Conservation (phyloP, 345 rosid species). For the Clausena lansium region DNA sequence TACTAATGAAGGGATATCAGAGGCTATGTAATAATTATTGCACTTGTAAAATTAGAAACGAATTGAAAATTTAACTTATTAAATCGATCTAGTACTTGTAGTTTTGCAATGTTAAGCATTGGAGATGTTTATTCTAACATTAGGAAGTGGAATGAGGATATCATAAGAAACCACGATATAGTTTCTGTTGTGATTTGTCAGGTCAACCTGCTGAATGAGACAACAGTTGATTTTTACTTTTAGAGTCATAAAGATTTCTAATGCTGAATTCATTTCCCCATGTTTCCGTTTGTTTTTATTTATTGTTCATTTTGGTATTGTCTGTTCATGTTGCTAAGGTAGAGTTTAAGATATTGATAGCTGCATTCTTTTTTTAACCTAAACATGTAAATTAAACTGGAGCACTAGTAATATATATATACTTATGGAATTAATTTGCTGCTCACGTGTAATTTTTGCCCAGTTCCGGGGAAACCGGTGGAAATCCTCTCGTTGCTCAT, state of each 20-base stretch:
- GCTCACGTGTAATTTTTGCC: neutral
- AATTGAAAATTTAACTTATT: neutral
- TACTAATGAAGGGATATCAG: neutral
- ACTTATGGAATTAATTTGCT: neutral
- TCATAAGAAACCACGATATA: neutral
- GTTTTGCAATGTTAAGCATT: neutral
- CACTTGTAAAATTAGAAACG: neutral
- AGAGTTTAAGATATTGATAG: neutral
- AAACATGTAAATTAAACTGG: neutral
- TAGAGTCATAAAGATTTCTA: neutral
- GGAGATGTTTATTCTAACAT: neutral
- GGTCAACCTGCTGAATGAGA: neutral
- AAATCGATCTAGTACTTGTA: neutral
- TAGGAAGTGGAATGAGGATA: neutral
- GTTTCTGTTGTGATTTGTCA: neutral
- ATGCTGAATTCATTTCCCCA: neutral
- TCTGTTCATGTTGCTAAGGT: neutral
- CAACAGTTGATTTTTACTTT: neutral
- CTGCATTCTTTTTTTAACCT: neutral
- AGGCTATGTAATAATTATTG: neutral
- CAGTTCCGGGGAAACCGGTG: conserved; percentile 63
- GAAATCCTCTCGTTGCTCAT: conserved; percentile 61
- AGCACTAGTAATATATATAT: neutral
- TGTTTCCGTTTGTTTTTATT: neutral
- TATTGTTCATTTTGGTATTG: neutral